Base-by-base conservation (phyloP, 192 early-diverging fungal genomes). In the Physocladia obscura region DNA sequence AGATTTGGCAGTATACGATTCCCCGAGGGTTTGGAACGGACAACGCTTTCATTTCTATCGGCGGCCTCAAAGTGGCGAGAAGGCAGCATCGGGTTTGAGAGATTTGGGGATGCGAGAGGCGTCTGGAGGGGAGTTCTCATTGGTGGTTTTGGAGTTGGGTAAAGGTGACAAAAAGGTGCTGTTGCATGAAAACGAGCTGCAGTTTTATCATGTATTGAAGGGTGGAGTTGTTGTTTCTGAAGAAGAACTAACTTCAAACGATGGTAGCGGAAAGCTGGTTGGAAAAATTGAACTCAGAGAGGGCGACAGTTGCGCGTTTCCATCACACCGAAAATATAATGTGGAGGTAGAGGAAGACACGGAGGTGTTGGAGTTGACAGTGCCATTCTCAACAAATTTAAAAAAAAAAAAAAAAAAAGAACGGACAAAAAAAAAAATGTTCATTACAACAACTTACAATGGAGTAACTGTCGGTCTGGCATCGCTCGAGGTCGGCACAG, bases 11-110 rank as follows among this genome's bases (percentile, higher is more conserved):
- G 21, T 27, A 13, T 26, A 15, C 17, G 40, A 75, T 40, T 49
- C 44, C 0, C 49, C 37, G 17, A 37, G 70, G 21, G 17, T 19
- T 19, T 76, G 37, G 4, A 63, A 73, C 0, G 56, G 39, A 0
- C 75, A 76, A 34, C 39, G 32, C 1, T 76, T 76, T 55, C 52
- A 54, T 38, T 56, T 24, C 70, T 56, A 29, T 50, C 38, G 17
- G 31, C 6, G n/a, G 19, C 13, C 30, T 6, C 27, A 69, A 15
- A 63, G 64, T 19, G 49, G 49, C 15, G 39, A 31, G 5, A 63
- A 19, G 31, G 57, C 34, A 13, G 63, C n/a, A n/a, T n/a, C 27
- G 5, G 49, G 63, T 19, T 6, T 73, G 27, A 17, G 63, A 6
- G 65, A 56, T 31, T 0, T 73, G 47, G 47, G 65, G 31, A 40